Conservation (phyloP, 202 grass and related monocot species). For the Panicum hallii region DNA sequence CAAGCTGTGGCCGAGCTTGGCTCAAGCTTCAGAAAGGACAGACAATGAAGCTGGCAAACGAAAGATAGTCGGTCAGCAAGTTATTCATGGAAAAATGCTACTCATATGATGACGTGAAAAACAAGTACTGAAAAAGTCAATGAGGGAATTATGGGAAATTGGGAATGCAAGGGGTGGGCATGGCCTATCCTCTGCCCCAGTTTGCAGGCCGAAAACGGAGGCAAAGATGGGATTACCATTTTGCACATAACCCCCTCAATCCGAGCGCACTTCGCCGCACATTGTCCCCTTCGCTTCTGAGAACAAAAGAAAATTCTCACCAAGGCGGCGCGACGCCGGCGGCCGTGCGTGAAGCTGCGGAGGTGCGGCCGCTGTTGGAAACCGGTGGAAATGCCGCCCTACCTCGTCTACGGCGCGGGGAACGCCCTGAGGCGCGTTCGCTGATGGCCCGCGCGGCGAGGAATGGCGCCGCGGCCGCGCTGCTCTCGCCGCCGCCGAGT, state of each 20-base stretch:
- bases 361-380: background rate
- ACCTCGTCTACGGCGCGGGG: background rate
- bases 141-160: too few species aligned
- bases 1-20: too few species aligned
- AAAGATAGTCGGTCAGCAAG: too few species aligned
- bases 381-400: background rate
- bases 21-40: too few species aligned
- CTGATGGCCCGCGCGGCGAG: slow-evolving; percentile 36
- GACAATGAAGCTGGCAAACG: too few species aligned
- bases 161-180: too few species aligned
- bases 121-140: too few species aligned
- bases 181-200: too few species aligned
- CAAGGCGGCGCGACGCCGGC: background rate
- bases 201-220: too few species aligned
- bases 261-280: background rate
- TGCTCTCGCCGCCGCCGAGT: slow-evolving; percentile 14
- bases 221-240: background rate
- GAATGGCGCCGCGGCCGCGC: slow-evolving; percentile 17
- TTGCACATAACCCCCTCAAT: background rate
- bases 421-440: background rate
- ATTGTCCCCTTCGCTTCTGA: too few species aligned
- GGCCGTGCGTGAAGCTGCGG: background rate
- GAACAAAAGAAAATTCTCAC: background rate
- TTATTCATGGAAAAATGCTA: too few species aligned
- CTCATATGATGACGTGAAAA: too few species aligned